Base-by-base conservation (phyloP, 441 rosid species). In the Adansonia grandidieri region DNA sequence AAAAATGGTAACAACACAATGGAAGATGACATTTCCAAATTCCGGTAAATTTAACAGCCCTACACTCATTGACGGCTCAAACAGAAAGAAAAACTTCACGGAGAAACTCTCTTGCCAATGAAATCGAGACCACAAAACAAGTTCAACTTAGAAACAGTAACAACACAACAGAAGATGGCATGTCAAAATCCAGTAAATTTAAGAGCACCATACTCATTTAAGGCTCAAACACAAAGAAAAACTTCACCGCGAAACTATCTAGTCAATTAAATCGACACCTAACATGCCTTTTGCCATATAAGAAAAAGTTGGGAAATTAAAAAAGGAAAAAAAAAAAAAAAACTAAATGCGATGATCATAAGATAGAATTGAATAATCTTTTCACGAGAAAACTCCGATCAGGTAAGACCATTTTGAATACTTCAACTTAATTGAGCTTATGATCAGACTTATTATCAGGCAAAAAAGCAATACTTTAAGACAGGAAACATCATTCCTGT, bases 41-140 rank as follows among this genome's bases (percentile, higher is more conserved):
- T 61, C 71, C 6, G 13, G 58, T 14, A 75, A 74, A 60, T 42
- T 48, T 54, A 53, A 32, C 63, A 32, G 14, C 62, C 5, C 9
- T n/a, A 54, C 54, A 53, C 44, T 54, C 50, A 40, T 71, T 71
- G 61, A 28, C n/a, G 75, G 48, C 63, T 53, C 28, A 53, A 71
- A 71, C 14, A 5, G 32, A n/a, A 42, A 51, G 74, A 71, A 28
- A 51, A 70, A 71, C 62, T 32, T 32, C 75, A 37, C 48, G 1
- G 1, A 1, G 9, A 71, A 32, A 53, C 47, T 15, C 47, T 50
- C 44, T 48, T 50, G 9, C n/a, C 11, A 3, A 42, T 54, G 9
- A 28, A 24, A 24, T 24, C 28, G 28, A 24, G 28, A 24, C 28
- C 28, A 1, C 28, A 24, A 19, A 68, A 20, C 20, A 28, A 71